A percentile compares a stretch with the other conserved stretches of the same genome.
Evolutionary conservation across 176 grass and related monocot species (phyloP).

Genomic region (Chloris gayana): DNA sequence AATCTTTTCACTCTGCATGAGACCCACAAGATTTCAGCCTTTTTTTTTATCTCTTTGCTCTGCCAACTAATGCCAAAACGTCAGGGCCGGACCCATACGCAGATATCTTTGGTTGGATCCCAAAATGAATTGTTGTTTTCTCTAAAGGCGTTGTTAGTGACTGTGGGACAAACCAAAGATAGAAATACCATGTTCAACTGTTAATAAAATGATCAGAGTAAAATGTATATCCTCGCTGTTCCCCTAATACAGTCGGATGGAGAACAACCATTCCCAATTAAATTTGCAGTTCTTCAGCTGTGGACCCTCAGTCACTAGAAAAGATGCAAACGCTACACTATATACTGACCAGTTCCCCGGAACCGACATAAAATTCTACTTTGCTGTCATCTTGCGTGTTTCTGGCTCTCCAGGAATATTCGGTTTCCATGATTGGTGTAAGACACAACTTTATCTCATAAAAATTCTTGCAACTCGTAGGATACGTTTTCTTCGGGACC

Average conservation of each 20-base stretch:
- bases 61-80: slow-evolving; percentile 27
- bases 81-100: slow-evolving; percentile 12
- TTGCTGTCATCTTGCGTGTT: background rate
- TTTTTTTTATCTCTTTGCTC: background rate
- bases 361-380: background rate
- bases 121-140: background rate
- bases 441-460: background rate
- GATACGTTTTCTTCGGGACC: background rate
- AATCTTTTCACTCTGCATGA: slow-evolving; percentile 22
- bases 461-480: background rate
- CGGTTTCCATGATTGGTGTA: background rate
- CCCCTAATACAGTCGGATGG: too few species aligned
- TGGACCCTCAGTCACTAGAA: too few species aligned
- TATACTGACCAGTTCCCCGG: too few species aligned
- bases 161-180: background rate
- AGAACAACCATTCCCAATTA: too few species aligned
- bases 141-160: slow-evolving; percentile 3
- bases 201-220: too few species aligned
- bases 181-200: too few species aligned
- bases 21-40: slow-evolving; percentile 21
- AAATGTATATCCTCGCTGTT: too few species aligned
- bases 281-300: too few species aligned
- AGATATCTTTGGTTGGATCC: background rate
- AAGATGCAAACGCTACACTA: too few species aligned
- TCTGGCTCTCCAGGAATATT: background rate